A percentile compares a stretch with the other conserved stretches of the same genome.
Conservation (phyloP, 2,329 filamentous ascomycete species). For the Sphaerulina musiva region DNA sequence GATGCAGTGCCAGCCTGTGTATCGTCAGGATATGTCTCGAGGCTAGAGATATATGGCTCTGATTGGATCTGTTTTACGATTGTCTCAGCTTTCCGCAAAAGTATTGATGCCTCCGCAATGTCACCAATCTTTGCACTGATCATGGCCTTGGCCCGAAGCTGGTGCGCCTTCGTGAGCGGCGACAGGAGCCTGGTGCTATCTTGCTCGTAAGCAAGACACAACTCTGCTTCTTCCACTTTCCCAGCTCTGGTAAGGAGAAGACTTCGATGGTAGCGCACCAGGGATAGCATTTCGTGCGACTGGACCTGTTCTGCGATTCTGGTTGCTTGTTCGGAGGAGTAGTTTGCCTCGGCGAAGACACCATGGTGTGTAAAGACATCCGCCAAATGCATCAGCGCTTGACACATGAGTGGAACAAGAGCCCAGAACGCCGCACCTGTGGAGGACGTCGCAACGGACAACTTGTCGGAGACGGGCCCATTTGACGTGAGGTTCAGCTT, state of each 20-base stretch:
- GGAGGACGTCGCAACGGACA: slow-evolving; percentile 25
- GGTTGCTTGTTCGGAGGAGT: slow-evolving; percentile 77
- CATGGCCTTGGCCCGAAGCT: slow-evolving; percentile 19
- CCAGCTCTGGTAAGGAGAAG: slow-evolving; percentile 23
- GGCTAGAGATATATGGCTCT: slow-evolving; percentile 1
- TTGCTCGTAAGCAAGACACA: slow-evolving; percentile 22
- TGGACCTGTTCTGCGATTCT: slow-evolving; percentile 57
- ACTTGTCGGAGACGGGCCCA: slow-evolving; percentile 22
- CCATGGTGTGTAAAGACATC: slow-evolving; percentile 76
- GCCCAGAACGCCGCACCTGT: slow-evolving; percentile 71
- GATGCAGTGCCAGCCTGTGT: background rate
- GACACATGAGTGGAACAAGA: slow-evolving; percentile 66
- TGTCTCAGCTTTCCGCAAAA: slow-evolving; percentile 20
- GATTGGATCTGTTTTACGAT: slow-evolving; percentile 8
- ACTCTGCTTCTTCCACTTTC: slow-evolving; percentile 28
- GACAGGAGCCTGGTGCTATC: slow-evolving; percentile 2
- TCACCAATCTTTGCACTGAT: slow-evolving; percentile 22
- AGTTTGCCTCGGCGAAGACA: slow-evolving; percentile 78
- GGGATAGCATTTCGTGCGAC: slow-evolving; percentile 14
- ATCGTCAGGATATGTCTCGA: background rate
- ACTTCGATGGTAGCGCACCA: slow-evolving; percentile 21
- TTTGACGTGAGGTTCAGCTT: slow-evolving; percentile 33
- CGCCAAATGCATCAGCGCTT: slow-evolving; percentile 66
- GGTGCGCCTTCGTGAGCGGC: slow-evolving; percentile 17
- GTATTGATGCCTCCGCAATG: slow-evolving; percentile 15